Conservation (phyloP, 495 filamentous ascomycete genomes). For the Xylaria palmicola region DNA sequence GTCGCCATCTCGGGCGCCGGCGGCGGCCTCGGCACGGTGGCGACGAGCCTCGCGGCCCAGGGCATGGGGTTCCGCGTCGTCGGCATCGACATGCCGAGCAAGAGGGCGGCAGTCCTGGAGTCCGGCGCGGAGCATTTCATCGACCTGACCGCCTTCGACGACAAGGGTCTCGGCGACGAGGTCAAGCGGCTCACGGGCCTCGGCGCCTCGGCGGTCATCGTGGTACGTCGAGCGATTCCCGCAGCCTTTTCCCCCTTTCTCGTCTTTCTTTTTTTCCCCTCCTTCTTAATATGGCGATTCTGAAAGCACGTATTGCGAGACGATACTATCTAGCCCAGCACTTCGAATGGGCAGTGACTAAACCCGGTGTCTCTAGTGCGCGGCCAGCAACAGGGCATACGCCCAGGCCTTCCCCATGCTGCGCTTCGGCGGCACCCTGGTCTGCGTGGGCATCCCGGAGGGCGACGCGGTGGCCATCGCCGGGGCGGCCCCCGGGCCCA, state of each 20-base stretch:
- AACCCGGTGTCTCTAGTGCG: too few relatives aligned
- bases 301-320: too few relatives aligned
- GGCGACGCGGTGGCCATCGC: constrained; percentile 57
- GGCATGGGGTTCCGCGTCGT: constrained; percentile 69
- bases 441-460: constrained; percentile 71
- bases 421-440: constrained; percentile 59
- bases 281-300: too few relatives aligned
- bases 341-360: too few relatives aligned
- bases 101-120: constrained; percentile 56
- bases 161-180: constrained; percentile 46
- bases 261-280: too few relatives aligned
- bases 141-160: constrained; percentile 57
- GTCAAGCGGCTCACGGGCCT: constrained; percentile 60
- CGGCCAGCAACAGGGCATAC: constrained; percentile 66
- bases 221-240: too few relatives aligned
- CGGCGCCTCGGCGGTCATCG: constrained; percentile 63
- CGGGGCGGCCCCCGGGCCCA: constrained; percentile 48
- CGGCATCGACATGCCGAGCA: constrained; percentile 65
- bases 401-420: constrained; percentile 58
- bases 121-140: constrained; percentile 70
- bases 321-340: too few relatives aligned
- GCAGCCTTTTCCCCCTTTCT: too few relatives aligned
- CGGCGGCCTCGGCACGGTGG: constrained; percentile 66
- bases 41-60: constrained; percentile 58
- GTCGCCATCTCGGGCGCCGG: constrained; percentile 68